phyloP scores from a whole-genome alignment of 257 asterid genomes.

The Solanum sejunctum region DNA sequence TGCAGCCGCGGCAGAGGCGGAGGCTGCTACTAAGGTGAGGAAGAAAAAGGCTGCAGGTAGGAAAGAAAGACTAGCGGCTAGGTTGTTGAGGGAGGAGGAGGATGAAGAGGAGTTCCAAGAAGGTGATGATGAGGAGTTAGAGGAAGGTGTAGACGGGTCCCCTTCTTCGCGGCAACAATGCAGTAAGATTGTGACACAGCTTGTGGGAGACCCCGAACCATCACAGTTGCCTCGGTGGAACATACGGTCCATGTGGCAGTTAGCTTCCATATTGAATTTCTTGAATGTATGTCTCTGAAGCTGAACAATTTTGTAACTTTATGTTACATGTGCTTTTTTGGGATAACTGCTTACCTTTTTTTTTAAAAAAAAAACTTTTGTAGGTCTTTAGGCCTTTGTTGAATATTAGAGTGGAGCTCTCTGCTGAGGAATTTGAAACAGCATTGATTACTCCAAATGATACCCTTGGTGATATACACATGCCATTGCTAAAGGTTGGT shows the following conservation, averaged over 20 bases:
- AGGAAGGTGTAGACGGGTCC: slow-evolving; percentile 31
- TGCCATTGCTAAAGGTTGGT: slow-evolving; percentile 77
- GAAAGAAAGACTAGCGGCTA: slow-evolving; percentile 42
- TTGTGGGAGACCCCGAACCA: slow-evolving; percentile 74
- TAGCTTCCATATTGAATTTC: slow-evolving; percentile 90
- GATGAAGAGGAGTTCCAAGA: slow-evolving; percentile 22
- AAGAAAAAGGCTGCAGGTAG: slow-evolving; percentile 43
- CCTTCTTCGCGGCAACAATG: slow-evolving; percentile 34
- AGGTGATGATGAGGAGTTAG: slow-evolving; percentile 22
- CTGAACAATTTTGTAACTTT: slow-evolving; percentile 4
- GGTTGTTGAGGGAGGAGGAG: slow-evolving; percentile 62
- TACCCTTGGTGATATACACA: slow-evolving; percentile 82
- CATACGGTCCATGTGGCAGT: slow-evolving; percentile 90
- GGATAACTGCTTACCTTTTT: slow-evolving; percentile 9
- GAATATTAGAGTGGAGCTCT: slow-evolving; percentile 82
- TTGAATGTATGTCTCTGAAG: slow-evolving; percentile 55
- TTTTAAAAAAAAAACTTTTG: slow-evolving; percentile 1
- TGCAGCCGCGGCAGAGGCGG: slow-evolving; percentile 80
- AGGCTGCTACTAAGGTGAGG: slow-evolving; percentile 40
- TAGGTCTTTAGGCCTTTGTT: slow-evolving; percentile 86
- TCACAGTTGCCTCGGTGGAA: slow-evolving; percentile 85
- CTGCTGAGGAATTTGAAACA: slow-evolving; percentile 95
- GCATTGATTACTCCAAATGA: slow-evolving; percentile 74
- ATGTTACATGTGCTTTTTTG: neutral
- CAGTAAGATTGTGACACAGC: slow-evolving; percentile 46